Conservation (phyloP, 805 yeast genomes). For the Candida golubevii region DNA sequence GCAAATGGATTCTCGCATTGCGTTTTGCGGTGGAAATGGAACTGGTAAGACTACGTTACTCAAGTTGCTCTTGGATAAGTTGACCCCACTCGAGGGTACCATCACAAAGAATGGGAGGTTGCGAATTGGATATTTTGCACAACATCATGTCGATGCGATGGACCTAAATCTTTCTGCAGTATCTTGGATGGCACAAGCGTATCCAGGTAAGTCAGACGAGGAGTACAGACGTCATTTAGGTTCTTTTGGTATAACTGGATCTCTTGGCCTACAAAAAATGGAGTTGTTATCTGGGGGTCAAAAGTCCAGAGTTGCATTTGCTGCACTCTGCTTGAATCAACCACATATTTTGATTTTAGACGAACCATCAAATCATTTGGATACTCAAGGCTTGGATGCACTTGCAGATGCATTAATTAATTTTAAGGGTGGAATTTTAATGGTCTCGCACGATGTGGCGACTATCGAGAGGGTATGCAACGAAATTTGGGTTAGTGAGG, state of each 20-base stretch:
- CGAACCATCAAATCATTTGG: constrained; percentile 98
- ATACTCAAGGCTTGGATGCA: constrained; percentile 97
- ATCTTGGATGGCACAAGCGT: constrained; percentile 84
- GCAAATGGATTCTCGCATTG: constrained; percentile 91
- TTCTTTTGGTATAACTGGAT: constrained; percentile 94
- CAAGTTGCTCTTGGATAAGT: constrained; percentile 76
- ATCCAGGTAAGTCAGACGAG: constrained; percentile 93
- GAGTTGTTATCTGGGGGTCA: constrained; percentile 93
- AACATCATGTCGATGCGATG: constrained; percentile 98
- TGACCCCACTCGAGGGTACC: constrained; percentile 71
- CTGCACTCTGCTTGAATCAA: constrained; percentile 81
- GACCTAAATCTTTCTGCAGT: constrained; percentile 82
- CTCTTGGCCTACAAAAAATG: constrained; percentile 89
- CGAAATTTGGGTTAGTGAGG: constrained; percentile 94
- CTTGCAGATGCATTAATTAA: constrained; percentile 80
- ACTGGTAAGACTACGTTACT: constrained; percentile 97
- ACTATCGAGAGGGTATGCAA: constrained; percentile 85
- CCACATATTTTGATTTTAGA: constrained; percentile 92
- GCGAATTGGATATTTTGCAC: constrained; percentile 95
- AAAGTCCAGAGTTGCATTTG: constrained; percentile 96
- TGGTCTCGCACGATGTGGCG: constrained; percentile 97
- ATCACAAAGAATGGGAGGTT: constrained; percentile 79
- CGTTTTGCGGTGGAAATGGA: constrained; percentile 98
- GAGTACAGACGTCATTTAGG: constrained; percentile 96
- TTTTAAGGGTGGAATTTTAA: constrained; percentile 92